Evolutionary conservation across 495 filamentous ascomycete species (phyloP).

Genomic region (Aspergillus egyptiacus): DNA sequence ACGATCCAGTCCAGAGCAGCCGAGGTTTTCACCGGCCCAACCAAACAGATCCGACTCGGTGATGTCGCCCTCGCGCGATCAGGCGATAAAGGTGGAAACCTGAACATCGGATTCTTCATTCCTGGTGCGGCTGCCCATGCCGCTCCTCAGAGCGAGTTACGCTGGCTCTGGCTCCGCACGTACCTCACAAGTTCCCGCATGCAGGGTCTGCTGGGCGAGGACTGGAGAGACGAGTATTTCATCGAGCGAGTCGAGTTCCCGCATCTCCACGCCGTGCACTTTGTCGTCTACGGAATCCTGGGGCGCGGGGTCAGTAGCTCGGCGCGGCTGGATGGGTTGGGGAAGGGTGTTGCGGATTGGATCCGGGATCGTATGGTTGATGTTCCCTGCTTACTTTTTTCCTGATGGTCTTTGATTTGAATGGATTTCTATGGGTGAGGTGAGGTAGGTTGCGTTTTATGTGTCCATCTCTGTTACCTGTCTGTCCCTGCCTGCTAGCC

Average conservation of each 20-base stretch:
- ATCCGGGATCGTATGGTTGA: conserved; percentile 40
- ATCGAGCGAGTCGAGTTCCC: conserved; percentile 46
- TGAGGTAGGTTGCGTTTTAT: too few species aligned
- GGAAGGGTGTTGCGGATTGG: conserved; percentile 49
- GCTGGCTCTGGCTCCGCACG: conserved; percentile 43
- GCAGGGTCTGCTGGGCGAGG: conserved; percentile 29
- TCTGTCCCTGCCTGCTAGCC: too few species aligned
- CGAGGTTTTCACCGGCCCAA: conserved; percentile 12
- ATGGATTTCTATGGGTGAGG: too few species aligned
- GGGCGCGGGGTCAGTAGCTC: conserved; percentile 46
- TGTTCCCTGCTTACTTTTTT: conserved; percentile 27
- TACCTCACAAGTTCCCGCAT: conserved; percentile 34
- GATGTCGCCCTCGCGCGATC: conserved; percentile 39
- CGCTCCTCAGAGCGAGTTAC: conserved; percentile 3
- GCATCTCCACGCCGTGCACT: conserved; percentile 39
- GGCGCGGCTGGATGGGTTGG: conserved; percentile 41
- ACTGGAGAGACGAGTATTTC: conserved; percentile 32
- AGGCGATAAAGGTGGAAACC: conserved; percentile 46
- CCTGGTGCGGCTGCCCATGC: background rate
- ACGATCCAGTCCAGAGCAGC: background rate
- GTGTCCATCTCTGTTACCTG: too few species aligned
- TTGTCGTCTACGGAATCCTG: conserved; percentile 46
- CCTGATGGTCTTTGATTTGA: too few species aligned
- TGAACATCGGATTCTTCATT: conserved; percentile 46
- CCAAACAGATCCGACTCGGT: conserved; percentile 28